A percentile compares a stretch with the other conserved stretches of the same genome.
Evolutionary conservation across 2,329 filamentous ascomycete species (phyloP).

Genomic region (Pestalotiopsis sp.): DNA sequence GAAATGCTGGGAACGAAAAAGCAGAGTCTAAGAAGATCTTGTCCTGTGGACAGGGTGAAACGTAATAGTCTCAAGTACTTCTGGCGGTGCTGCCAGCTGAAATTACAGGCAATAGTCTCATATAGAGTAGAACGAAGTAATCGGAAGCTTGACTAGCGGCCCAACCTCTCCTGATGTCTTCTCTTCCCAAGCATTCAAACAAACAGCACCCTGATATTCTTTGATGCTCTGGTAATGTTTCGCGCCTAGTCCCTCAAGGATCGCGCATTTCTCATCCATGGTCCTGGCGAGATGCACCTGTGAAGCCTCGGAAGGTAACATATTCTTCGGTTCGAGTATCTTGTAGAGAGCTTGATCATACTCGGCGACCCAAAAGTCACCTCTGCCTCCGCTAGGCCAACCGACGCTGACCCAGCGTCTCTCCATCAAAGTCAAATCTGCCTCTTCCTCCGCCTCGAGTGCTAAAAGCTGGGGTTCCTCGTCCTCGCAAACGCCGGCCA

Average conservation of each 20-base stretch:
- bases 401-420: background rate
- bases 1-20: no score
- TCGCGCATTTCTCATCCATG: background rate
- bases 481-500: background rate
- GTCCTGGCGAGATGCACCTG: background rate
- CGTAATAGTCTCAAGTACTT: no score
- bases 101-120: no score
- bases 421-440: background rate
- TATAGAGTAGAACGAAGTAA: no score
- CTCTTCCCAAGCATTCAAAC: background rate
- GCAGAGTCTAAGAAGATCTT: no score
- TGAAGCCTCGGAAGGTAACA: background rate
- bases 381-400: background rate
- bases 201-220: background rate
- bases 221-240: background rate
- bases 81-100: no score
- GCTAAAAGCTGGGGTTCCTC: background rate
- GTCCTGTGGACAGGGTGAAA: no score
- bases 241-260: background rate
- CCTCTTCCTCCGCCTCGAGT: background rate
- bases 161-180: background rate
- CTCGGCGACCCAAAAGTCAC: background rate
- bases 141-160: background rate
- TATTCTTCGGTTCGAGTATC: background rate
- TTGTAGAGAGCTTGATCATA: background rate